phyloP scores from a whole-genome alignment of 2,329 filamentous ascomycete species.

The Westerdykella sp. region DNA sequence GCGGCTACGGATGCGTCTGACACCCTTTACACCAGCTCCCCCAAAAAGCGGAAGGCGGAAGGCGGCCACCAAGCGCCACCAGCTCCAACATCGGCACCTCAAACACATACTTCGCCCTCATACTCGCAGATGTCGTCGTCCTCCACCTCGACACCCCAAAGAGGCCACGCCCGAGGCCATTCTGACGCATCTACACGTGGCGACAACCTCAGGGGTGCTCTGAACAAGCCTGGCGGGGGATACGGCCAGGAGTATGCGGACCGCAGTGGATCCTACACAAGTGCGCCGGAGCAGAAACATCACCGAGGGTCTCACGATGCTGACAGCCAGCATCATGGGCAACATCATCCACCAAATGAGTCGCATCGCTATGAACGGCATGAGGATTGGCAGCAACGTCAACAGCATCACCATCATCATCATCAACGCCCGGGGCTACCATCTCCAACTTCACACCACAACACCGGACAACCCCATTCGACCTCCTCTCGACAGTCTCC shows the following conservation, averaged over 20 bases:
- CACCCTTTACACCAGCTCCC: conserved; percentile 64
- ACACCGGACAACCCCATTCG: conserved; percentile 32
- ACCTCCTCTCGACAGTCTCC: conserved; percentile 25
- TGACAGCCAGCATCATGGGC: conserved; percentile 16
- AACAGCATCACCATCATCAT: conserved; percentile 9
- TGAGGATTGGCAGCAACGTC: conserved; percentile 21
- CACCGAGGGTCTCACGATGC: conserved; percentile 13
- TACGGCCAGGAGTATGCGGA: conserved; percentile 27
- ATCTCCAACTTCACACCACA: conserved; percentile 21
- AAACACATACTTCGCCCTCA: conserved; percentile 44
- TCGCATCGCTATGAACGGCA: conserved; percentile 22
- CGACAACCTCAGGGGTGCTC: conserved; percentile 24
- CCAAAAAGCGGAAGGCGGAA: conserved; percentile 75
- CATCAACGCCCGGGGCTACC: too few species aligned
- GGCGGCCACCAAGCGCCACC: conserved; percentile 48
- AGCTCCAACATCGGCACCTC: conserved; percentile 46
- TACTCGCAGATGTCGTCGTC: conserved; percentile 53
- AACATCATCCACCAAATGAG: conserved; percentile 16
- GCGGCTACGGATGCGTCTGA: conserved; percentile 45
- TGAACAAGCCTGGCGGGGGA: conserved; percentile 30
- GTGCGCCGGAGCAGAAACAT: conserved; percentile 19
- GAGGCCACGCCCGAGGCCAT: conserved; percentile 57
- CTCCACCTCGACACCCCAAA: conserved; percentile 50
- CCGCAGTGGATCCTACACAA: conserved; percentile 18
- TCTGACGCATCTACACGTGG: conserved; percentile 54